A percentile compares a stretch with the other conserved stretches of the same genome.
Conservation (phyloP, 352 stramenopile species). For the Phytophthora boehmeriae region DNA sequence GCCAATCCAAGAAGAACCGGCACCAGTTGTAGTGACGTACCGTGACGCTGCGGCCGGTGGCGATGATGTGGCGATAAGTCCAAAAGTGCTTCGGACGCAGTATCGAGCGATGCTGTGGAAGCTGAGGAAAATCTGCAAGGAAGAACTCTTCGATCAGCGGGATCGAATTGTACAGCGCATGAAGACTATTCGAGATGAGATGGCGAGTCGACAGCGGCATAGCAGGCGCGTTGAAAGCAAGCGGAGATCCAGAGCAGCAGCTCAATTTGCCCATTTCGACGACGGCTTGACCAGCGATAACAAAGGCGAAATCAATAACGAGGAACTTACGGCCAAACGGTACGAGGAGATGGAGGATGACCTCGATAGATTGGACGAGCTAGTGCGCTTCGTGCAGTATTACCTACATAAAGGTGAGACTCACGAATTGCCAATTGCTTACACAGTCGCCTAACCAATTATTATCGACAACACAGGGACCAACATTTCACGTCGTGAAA, state of each 20-base stretch:
- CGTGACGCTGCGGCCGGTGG: slow-evolving; percentile 6
- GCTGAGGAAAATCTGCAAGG: slow-evolving; percentile 61
- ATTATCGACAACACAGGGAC: slow-evolving; percentile 26
- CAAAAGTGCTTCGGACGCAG: slow-evolving; percentile 21
- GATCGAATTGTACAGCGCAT: slow-evolving; percentile 44
- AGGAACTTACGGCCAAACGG: slow-evolving; percentile 13
- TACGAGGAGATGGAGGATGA: slow-evolving; percentile 65
- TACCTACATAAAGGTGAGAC: slow-evolving; percentile 51
- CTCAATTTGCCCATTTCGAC: slow-evolving; percentile 16
- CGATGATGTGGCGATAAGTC: slow-evolving; percentile 1
- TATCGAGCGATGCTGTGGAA: slow-evolving; percentile 64
- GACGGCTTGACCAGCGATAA: slow-evolving; percentile 2
- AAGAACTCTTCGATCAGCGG: slow-evolving; percentile 59
- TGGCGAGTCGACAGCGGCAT: slow-evolving; percentile 27
- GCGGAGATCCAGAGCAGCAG: slow-evolving; percentile 7
- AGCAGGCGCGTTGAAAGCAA: slow-evolving; percentile 11
- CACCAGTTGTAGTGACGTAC: background rate
- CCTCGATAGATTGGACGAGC: slow-evolving; percentile 59
- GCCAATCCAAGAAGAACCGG: slow-evolving; percentile 20
- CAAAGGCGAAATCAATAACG: background rate
- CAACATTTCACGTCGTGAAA: slow-evolving; percentile 43
- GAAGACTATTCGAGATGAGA: slow-evolving; percentile 27
- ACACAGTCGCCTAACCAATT: background rate
- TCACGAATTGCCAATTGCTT: background rate
- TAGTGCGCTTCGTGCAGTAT: slow-evolving; percentile 45